phyloP scores from a whole-genome alignment of 2,329 filamentous ascomycete genomes.

The Scorias spongiosa region DNA sequence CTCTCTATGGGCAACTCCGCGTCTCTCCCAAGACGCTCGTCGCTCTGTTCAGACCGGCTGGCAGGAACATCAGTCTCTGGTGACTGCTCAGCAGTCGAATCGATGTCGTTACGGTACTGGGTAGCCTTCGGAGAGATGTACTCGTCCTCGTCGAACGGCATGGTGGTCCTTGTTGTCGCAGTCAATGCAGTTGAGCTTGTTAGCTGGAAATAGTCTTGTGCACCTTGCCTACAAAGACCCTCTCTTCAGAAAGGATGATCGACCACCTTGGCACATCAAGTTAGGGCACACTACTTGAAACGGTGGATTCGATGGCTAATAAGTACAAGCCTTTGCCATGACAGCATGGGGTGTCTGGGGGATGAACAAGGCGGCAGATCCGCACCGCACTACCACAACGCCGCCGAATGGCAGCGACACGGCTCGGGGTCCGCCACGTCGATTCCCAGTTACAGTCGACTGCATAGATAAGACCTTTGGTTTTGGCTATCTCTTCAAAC shows the following conservation, averaged over 20 bases:
- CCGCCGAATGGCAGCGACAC: too few species aligned
- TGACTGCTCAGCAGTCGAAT: background rate
- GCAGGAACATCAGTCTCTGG: background rate
- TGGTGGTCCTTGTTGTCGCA: background rate
- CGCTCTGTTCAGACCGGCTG: background rate
- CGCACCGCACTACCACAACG: too few species aligned
- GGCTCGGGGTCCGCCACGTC: too few species aligned
- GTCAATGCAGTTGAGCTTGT: background rate
- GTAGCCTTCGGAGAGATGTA: background rate
- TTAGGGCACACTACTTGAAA: background rate
- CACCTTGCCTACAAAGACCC: background rate
- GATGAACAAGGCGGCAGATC: too few species aligned
- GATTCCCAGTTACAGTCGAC: too few species aligned
- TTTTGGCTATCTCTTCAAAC: too few species aligned
- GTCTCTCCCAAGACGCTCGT: background rate
- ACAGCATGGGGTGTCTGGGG: background rate
- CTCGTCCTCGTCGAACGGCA: background rate
- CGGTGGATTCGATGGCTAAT: background rate
- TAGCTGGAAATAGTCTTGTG: background rate
- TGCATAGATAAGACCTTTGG: too few species aligned
- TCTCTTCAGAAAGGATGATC: background rate
- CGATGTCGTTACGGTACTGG: background rate
- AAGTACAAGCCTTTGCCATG: background rate
- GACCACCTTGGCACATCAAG: background rate
- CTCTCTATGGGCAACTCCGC: background rate